These are phyloP conservation scores for Claviceps purpurea DNA, from an alignment of 2,329 filamentous ascomycete genomes.

Conservation along the genomic window DNA sequence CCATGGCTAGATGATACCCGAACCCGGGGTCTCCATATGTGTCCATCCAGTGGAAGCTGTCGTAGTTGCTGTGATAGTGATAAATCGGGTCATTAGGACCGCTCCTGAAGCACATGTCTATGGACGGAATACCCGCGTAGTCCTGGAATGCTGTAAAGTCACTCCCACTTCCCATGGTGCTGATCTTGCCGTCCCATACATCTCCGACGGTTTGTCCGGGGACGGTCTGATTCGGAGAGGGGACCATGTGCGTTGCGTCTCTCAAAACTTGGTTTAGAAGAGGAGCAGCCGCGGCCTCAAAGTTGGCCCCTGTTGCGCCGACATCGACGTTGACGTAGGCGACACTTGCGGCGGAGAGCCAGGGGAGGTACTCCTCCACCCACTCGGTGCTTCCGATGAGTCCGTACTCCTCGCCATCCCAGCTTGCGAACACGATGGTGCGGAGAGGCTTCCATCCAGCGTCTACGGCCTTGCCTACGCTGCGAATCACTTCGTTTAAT, in stretches of 20 bases:
- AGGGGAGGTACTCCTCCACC: conserved; percentile 80
- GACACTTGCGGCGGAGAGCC: conserved; percentile 59
- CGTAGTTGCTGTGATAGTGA: conserved; percentile 86
- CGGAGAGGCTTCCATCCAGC: conserved; percentile 51
- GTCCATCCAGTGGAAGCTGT: conserved; percentile 82
- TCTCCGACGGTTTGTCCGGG: conserved; percentile 57
- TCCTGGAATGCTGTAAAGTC: conserved; percentile 68
- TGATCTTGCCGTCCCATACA: conserved; percentile 47
- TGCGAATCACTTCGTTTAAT: conserved; percentile 64
- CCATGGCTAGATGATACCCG: conserved; percentile 51
- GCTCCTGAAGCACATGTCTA: conserved; percentile 47
- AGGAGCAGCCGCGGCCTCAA: conserved; percentile 55
- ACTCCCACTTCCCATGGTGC: conserved; percentile 57
- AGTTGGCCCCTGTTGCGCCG: conserved; percentile 51
- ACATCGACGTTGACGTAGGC: conserved; percentile 83
- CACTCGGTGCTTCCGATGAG: conserved; percentile 81
- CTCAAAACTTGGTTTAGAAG: conserved; percentile 61
- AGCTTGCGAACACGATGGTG: conserved; percentile 80
- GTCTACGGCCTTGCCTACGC: conserved; percentile 57
- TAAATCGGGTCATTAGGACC: conserved; percentile 42
- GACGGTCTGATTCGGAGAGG: conserved; percentile 66
- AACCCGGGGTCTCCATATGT: conserved; percentile 60
- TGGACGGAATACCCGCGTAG: conserved; percentile 50
- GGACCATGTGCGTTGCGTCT: conserved; percentile 49
- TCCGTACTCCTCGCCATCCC: conserved; percentile 77